Evolutionary conservation across 257 asterid species (phyloP).

Genomic region (Nemophila menziesii): DNA sequence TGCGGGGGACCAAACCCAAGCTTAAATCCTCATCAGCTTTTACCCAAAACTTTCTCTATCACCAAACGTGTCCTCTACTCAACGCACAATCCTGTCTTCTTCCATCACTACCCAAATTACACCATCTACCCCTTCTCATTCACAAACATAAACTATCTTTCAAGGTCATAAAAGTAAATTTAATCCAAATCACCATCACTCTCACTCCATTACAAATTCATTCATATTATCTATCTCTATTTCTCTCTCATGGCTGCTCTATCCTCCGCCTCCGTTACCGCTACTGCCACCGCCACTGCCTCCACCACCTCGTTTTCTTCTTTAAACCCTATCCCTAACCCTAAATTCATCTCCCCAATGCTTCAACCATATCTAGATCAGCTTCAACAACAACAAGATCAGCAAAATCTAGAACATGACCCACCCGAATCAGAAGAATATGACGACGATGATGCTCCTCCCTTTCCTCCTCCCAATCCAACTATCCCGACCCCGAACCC

Average conservation of each 20-base stretch:
- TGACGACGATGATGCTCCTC: neutral
- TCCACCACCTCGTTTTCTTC: neutral
- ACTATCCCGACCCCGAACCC: neutral
- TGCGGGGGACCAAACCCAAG: slow-evolving; percentile 3
- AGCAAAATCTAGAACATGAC: slow-evolving; percentile 9
- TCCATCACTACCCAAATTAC: neutral
- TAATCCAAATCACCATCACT: neutral
- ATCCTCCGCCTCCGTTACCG: neutral
- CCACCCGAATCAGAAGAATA: slow-evolving; percentile 7
- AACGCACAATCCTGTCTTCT: slow-evolving; percentile 2
- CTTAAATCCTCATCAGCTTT: neutral
- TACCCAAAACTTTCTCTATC: neutral
- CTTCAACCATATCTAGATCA: slow-evolving; percentile 21
- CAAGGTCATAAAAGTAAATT: neutral
- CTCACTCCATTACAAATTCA: neutral
- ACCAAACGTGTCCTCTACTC: slow-evolving; percentile 5
- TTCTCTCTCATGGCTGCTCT: slow-evolving; percentile 7
- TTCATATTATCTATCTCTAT: slow-evolving; percentile 19
- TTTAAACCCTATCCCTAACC: slow-evolving; percentile 16
- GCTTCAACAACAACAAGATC: slow-evolving; percentile 14
- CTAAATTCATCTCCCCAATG: slow-evolving; percentile 17
- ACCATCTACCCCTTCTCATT: neutral
- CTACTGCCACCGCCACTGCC: slow-evolving; percentile 4
- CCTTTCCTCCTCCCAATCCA: neutral
- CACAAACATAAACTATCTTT: neutral